Conservation (phyloP, 2,329 filamentous ascomycete genomes). For the Venturia nashicola region DNA sequence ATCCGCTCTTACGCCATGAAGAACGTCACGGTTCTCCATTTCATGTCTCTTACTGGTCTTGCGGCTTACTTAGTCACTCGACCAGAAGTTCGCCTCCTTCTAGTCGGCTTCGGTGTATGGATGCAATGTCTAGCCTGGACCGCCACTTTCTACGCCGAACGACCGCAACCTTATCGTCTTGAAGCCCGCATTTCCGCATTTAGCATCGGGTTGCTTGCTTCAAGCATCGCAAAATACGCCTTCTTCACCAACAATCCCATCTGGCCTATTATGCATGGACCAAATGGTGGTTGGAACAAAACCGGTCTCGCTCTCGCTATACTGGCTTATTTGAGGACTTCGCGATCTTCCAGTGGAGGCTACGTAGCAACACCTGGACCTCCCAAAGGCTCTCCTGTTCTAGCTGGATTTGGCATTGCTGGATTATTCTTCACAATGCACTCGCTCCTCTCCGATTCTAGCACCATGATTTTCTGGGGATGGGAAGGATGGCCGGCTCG, state of each 20-base stretch:
- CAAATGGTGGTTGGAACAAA: slow-evolving; percentile 88
- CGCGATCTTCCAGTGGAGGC: slow-evolving; percentile 45
- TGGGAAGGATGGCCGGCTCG: slow-evolving; percentile 93
- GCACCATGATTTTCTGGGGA: slow-evolving; percentile 97
- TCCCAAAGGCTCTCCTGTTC: slow-evolving; percentile 52
- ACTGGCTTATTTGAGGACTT: slow-evolving; percentile 64
- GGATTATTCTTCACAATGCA: slow-evolving; percentile 84
- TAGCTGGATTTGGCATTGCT: slow-evolving; percentile 67
- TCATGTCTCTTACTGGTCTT: slow-evolving; percentile 67
- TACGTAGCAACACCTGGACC: slow-evolving; percentile 14
- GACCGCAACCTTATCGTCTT: slow-evolving; percentile 59
- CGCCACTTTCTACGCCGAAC: slow-evolving; percentile 68
- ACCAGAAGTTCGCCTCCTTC: slow-evolving; percentile 65
- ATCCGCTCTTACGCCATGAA: slow-evolving; percentile 56
- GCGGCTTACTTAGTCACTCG: slow-evolving; percentile 64
- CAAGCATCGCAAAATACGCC: slow-evolving; percentile 81
- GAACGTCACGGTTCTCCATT: slow-evolving; percentile 58
- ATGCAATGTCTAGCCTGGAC: slow-evolving; percentile 77
- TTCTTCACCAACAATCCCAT: slow-evolving; percentile 92
- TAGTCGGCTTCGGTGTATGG: slow-evolving; percentile 67
- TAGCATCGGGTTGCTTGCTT: slow-evolving; percentile 69
- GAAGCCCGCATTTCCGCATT: slow-evolving; percentile 75
- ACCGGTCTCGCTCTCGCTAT: slow-evolving; percentile 65
- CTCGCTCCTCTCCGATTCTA: slow-evolving; percentile 87
- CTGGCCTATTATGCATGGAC: slow-evolving; percentile 85